Evolutionary conservation across 495 filamentous ascomycete genomes (phyloP).

Genomic region (Aspergillus heteromorphus): DNA sequence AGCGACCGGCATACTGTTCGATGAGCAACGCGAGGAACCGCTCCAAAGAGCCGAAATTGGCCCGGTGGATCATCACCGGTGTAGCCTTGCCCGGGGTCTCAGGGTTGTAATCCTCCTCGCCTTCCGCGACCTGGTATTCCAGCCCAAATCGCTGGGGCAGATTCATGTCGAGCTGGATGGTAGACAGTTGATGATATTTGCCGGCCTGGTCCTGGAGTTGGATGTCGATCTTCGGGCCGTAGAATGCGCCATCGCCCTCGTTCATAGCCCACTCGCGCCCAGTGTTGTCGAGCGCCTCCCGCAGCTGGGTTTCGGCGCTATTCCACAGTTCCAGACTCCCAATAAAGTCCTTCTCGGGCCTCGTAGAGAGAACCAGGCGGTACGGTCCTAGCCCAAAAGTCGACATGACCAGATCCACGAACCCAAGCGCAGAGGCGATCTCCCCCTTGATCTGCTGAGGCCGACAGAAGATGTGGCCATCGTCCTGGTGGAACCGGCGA

Average conservation of each 20-base stretch:
- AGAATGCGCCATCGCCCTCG: slow-evolving; percentile 86
- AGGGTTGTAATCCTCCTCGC: slow-evolving; percentile 62
- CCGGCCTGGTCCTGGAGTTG: slow-evolving; percentile 76
- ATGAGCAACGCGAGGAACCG: slow-evolving; percentile 82
- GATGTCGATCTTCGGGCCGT: slow-evolving; percentile 93
- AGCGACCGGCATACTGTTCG: slow-evolving; percentile 74
- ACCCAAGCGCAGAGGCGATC: slow-evolving; percentile 72
- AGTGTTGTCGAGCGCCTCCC: slow-evolving; percentile 59
- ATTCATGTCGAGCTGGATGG: slow-evolving; percentile 92
- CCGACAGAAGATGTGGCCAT: slow-evolving; percentile 91
- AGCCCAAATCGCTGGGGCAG: slow-evolving; percentile 78
- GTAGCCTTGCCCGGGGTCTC: slow-evolving; percentile 60
- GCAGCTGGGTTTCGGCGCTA: slow-evolving; percentile 68
- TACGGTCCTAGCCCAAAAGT: slow-evolving; percentile 71
- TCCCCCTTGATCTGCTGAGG: slow-evolving; percentile 77
- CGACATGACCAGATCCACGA: slow-evolving; percentile 72
- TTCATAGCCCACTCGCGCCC: slow-evolving; percentile 66
- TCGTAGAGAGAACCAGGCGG: slow-evolving; percentile 73
- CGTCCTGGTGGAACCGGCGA: slow-evolving; percentile 92
- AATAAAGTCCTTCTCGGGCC: slow-evolving; percentile 71
- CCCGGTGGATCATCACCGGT: slow-evolving; percentile 84
- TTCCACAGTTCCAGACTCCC: slow-evolving; percentile 79
- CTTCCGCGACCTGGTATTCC: slow-evolving; percentile 55
- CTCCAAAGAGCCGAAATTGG: slow-evolving; percentile 82
- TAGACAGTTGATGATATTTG: slow-evolving; percentile 88